Evolutionary conservation across 2,329 filamentous ascomycete species (phyloP).

Genomic region (Chaetothyriales sp.): DNA sequence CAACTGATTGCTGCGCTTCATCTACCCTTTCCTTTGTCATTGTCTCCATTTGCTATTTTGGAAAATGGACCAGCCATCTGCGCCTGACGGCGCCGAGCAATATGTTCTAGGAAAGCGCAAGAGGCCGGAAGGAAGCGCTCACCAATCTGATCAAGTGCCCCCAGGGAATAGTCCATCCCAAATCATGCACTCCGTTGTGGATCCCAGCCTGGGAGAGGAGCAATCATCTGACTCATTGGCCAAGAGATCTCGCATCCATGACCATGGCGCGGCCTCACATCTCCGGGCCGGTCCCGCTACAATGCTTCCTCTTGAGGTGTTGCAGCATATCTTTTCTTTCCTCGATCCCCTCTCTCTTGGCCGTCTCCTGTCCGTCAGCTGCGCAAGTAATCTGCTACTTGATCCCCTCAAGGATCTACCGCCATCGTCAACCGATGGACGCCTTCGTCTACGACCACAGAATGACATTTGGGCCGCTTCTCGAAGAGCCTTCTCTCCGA

Average conservation of each 20-base stretch:
- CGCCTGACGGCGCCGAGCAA: neutral
- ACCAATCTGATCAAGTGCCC: neutral
- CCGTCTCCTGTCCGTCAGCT: slow-evolving; percentile 53
- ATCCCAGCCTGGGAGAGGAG: neutral
- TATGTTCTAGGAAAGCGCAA: neutral
- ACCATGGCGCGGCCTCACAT: neutral
- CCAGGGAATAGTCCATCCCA: neutral
- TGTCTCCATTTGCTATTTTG: neutral
- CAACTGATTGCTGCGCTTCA: neutral
- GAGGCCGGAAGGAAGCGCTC: neutral
- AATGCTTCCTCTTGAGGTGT: slow-evolving; percentile 37
- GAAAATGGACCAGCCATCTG: neutral
- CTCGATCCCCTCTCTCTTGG: slow-evolving; percentile 51
- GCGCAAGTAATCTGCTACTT: slow-evolving; percentile 49
- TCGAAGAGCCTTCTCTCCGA: slow-evolving; percentile 50
- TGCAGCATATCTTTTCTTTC: slow-evolving; percentile 57
- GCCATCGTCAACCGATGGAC: slow-evolving; percentile 22
- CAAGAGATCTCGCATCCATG: slow-evolving; percentile 1
- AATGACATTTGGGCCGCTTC: slow-evolving; percentile 59
- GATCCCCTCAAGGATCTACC: slow-evolving; percentile 32
- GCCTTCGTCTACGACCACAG: slow-evolving; percentile 35
- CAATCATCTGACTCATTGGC: neutral
- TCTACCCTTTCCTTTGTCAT: neutral
- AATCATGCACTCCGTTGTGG: neutral
- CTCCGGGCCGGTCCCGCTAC: neutral